phyloP scores from a whole-genome alignment of 2,329 filamentous ascomycete species.

The Cryphonectria japonica region DNA sequence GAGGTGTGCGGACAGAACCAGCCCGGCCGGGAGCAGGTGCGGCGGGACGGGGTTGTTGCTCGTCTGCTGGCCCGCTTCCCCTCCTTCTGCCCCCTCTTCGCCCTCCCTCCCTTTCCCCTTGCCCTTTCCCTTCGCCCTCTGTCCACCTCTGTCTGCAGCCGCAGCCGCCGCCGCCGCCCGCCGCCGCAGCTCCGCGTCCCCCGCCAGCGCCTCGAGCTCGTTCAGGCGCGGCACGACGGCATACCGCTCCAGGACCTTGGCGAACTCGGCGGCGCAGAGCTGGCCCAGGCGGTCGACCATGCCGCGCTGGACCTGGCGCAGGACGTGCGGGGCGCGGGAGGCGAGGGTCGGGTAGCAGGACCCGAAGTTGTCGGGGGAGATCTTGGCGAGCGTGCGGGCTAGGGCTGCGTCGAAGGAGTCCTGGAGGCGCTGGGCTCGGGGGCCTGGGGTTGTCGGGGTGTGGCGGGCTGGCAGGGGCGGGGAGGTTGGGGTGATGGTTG shows the following conservation, averaged over 20 bases:
- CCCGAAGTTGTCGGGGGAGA: slow-evolving; percentile 61
- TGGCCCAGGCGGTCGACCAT: slow-evolving; percentile 60
- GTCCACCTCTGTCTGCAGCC: slow-evolving; percentile 22
- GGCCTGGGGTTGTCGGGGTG: slow-evolving; percentile 54
- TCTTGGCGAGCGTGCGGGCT: slow-evolving; percentile 56
- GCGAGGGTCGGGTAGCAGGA: slow-evolving; percentile 66
- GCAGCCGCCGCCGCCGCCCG: slow-evolving; percentile 32
- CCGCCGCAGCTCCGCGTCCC: slow-evolving; percentile 49
- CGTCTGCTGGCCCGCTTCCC: neutral
- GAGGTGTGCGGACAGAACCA: slow-evolving; percentile 60
- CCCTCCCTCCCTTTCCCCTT: slow-evolving; percentile 11
- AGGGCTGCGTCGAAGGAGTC: slow-evolving; percentile 58
- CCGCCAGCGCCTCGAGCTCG: slow-evolving; percentile 59
- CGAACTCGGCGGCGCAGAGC: slow-evolving; percentile 63
- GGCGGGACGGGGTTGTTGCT: slow-evolving; percentile 33
- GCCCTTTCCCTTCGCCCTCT: slow-evolving; percentile 13
- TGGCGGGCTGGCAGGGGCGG: slow-evolving; percentile 47
- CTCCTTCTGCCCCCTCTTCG: neutral
- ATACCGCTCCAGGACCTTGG: slow-evolving; percentile 54
- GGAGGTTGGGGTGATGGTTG: slow-evolving; percentile 34
- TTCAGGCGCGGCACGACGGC: slow-evolving; percentile 62
- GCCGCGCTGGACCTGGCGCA: slow-evolving; percentile 59
- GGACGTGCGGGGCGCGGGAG: slow-evolving; percentile 50
- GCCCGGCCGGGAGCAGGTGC: slow-evolving; percentile 58
- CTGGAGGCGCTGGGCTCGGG: slow-evolving; percentile 59